Conservation (phyloP, 2,329 filamentous ascomycete genomes). For the Cladobotryum protrusum region DNA sequence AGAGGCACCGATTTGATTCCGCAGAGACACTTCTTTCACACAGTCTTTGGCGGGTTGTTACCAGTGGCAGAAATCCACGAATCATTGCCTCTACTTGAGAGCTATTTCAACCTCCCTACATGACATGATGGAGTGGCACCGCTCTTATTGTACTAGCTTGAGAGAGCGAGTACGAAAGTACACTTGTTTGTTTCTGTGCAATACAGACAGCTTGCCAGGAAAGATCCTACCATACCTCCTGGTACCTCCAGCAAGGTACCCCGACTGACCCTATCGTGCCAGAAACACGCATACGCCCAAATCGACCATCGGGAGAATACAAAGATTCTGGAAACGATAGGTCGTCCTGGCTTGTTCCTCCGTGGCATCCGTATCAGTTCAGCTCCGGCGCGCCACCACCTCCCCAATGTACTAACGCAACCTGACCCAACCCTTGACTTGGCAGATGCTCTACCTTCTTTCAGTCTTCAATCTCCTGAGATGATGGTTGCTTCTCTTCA, state of each 20-base stretch:
- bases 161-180: not conserved
- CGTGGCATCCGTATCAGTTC: conserved; percentile 6
- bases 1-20: conserved; percentile 11
- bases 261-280: not conserved
- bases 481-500: conserved; percentile 3
- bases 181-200: not conserved
- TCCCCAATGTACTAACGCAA: conserved; percentile 5
- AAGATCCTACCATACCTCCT: not conserved
- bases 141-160: conserved; percentile 2
- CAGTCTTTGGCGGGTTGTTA: conserved; percentile 4
- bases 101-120: conserved; percentile 4
- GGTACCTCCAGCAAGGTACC: not conserved
- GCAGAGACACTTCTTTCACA: conserved; percentile 2
- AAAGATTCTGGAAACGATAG: conserved; percentile 2
- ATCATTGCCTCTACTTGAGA: conserved; percentile 1
- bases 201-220: not conserved
- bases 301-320: conserved; percentile 2
- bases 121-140: conserved; percentile 9
- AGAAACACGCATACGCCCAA: conserved; percentile 1
- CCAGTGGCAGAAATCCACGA: not conserved
- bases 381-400: conserved; percentile 9
- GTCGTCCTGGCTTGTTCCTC: conserved; percentile 8
- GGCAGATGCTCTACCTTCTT: not conserved
- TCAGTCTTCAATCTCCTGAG: conserved; percentile 1
- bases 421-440: conserved; percentile 1